Percentiles rank a stretch among this genome's conserved stretches.
phyloP scores from a whole-genome alignment of 106 monocot species.

The Dioscorea zingiberensis region DNA sequence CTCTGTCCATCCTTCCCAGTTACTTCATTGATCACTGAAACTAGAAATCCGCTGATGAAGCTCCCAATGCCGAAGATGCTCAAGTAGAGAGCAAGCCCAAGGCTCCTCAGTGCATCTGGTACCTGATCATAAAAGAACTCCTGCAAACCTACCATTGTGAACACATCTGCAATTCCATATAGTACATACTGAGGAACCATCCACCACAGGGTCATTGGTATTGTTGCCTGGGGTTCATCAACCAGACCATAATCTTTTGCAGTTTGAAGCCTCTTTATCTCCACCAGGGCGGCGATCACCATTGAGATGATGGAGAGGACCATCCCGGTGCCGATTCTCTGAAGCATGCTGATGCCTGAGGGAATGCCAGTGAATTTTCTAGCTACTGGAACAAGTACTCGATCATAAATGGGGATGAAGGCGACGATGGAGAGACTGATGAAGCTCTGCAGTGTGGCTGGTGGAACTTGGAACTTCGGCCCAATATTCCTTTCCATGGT shows the following conservation, averaged over 20 bases:
- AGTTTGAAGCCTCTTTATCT: conserved; percentile 33
- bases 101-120: conserved; percentile 39
- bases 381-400: conserved; percentile 22
- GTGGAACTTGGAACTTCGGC: conserved; percentile 24
- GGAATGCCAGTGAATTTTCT: conserved; percentile 29
- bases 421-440: conserved; percentile 19
- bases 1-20: conserved; percentile 20
- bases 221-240: conserved; percentile 13
- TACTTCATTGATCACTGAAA: conserved; percentile 26
- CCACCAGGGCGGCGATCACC: conserved; percentile 40
- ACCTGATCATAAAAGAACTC: conserved; percentile 58
- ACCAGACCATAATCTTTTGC: conserved; percentile 34
- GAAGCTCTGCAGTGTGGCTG: conserved; percentile 55
- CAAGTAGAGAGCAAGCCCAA: conserved; percentile 51
- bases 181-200: conserved; percentile 48
- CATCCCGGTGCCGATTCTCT: conserved; percentile 51
- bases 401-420: conserved; percentile 41
- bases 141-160: conserved; percentile 45
- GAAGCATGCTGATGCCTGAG: conserved; percentile 45
- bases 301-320: conserved; percentile 31
- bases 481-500: conserved; percentile 44
- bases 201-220: conserved; percentile 68
- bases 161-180: conserved; percentile 23
- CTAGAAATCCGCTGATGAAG: conserved; percentile 40
- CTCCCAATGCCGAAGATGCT: conserved; percentile 49